A percentile compares a stretch with the other conserved stretches of the same genome.
Conservation (phyloP, 345 rosid species). For the Zanthoxylum bungeanum region DNA sequence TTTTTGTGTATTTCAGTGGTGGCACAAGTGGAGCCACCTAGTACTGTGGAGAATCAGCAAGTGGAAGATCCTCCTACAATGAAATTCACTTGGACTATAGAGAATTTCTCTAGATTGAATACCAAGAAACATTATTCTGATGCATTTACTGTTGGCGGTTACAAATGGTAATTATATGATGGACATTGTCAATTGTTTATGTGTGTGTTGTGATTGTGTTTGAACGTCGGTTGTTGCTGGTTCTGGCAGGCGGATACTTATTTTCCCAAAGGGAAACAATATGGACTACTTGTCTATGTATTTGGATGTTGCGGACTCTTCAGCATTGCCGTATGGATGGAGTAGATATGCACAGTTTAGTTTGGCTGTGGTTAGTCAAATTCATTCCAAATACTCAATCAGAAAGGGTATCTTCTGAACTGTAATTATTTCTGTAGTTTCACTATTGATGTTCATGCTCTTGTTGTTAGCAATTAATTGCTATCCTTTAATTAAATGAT, state of each 20-base stretch:
- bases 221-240: conserved; percentile 2
- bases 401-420: conserved; percentile 62
- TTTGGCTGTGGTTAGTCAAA: conserved; percentile 79
- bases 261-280: conserved; percentile 94
- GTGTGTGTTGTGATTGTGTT: conserved; percentile 14
- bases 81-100: conserved; percentile 83
- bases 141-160: conserved; percentile 65
- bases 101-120: conserved; percentile 66
- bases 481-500: not conserved
- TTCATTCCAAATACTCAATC: conserved; percentile 53
- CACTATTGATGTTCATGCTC: not conserved
- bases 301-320: conserved; percentile 87
- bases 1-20: conserved; percentile 32
- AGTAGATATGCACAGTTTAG: conserved; percentile 91
- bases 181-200: conserved; percentile 9
- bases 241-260: conserved; percentile 69
- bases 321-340: conserved; percentile 82
- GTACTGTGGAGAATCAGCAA: conserved; percentile 61
- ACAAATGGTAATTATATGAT: conserved; percentile 60
- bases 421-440: not conserved
- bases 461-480: not conserved
- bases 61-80: conserved; percentile 70
- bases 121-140: conserved; percentile 87
- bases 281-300: conserved; percentile 96
- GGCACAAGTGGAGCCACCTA: conserved; percentile 58